Evolutionary conservation across 75 land plant genomes (phyloP).

Genomic region (Cupressus sempervirens): DNA sequence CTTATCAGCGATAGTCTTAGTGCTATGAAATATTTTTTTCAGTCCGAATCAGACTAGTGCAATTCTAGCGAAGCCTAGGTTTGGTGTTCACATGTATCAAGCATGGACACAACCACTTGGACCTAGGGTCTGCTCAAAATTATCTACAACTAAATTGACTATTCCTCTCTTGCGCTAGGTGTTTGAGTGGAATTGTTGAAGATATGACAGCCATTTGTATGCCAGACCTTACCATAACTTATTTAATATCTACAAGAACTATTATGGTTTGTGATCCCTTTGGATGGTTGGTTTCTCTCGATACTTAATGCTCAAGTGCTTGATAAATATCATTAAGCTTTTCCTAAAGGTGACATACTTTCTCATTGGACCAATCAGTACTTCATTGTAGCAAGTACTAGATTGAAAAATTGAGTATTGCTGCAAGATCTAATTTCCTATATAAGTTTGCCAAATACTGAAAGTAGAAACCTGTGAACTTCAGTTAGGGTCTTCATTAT

Average conservation of each 20-base stretch:
- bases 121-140: not conserved
- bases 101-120: too few species aligned
- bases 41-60: too few species aligned
- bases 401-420: not conserved
- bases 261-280: not conserved
- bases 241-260: not conserved
- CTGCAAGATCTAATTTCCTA: too few species aligned
- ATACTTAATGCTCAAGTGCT: not conserved
- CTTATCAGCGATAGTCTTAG: too few species aligned
- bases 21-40: too few species aligned
- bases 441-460: too few species aligned
- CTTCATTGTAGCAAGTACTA: not conserved
- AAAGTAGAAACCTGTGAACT: too few species aligned
- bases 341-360: not conserved
- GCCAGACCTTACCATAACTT: not conserved
- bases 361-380: not conserved
- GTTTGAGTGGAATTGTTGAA: not conserved
- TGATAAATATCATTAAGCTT: not conserved
- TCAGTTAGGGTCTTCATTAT: too few species aligned
- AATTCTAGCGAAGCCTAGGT: too few species aligned
- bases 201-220: not conserved
- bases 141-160: not conserved
- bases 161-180: not conserved
- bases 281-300: not conserved
- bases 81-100: too few species aligned